A percentile compares a stretch with the other conserved stretches of the same genome.
Conservation (phyloP, 2,329 filamentous ascomycete genomes). For the Penicillium sp. region DNA sequence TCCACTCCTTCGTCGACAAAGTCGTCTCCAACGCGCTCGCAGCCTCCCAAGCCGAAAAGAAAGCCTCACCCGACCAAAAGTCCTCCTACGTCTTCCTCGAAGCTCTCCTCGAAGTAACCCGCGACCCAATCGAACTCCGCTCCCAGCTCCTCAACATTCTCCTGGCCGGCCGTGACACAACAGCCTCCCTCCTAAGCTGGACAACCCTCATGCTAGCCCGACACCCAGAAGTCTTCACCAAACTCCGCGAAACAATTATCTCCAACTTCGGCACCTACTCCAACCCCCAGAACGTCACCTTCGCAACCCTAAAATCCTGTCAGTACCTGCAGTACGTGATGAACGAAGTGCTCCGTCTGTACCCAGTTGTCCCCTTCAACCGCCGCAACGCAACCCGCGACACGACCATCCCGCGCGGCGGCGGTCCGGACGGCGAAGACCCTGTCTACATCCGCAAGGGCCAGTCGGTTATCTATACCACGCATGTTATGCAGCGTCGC, state of each 20-base stretch:
- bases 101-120: slow-evolving; percentile 48
- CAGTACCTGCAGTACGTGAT: slow-evolving; percentile 40
- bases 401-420: slow-evolving; percentile 52
- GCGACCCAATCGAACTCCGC: slow-evolving; percentile 50
- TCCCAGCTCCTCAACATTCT: slow-evolving; percentile 54
- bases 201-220: slow-evolving; percentile 47
- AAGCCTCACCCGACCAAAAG: slow-evolving; percentile 29
- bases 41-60: slow-evolving; percentile 25
- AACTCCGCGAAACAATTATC: slow-evolving; percentile 36
- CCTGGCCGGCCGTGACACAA: slow-evolving; percentile 56
- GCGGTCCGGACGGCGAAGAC: slow-evolving; percentile 59
- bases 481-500: slow-evolving; percentile 72
- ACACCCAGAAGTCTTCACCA: slow-evolving; percentile 37
- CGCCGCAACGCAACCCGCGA: slow-evolving; percentile 40
- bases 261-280: slow-evolving; percentile 43
- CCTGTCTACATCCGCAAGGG: slow-evolving; percentile 68
- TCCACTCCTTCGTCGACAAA: slow-evolving; percentile 48
- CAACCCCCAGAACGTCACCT: slow-evolving; percentile 43
- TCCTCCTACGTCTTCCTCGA: slow-evolving; percentile 52
- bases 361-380: slow-evolving; percentile 50
- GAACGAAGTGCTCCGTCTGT: slow-evolving; percentile 47
- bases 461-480: slow-evolving; percentile 64
- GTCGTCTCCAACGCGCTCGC: slow-evolving; percentile 46
- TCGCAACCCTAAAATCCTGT: slow-evolving; percentile 45
- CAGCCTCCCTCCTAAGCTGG: slow-evolving; percentile 48